These are phyloP conservation scores for Herpetomonas samuelpessoai DNA, from an alignment of 208 protist genomes.

Conservation along the genomic window DNA sequence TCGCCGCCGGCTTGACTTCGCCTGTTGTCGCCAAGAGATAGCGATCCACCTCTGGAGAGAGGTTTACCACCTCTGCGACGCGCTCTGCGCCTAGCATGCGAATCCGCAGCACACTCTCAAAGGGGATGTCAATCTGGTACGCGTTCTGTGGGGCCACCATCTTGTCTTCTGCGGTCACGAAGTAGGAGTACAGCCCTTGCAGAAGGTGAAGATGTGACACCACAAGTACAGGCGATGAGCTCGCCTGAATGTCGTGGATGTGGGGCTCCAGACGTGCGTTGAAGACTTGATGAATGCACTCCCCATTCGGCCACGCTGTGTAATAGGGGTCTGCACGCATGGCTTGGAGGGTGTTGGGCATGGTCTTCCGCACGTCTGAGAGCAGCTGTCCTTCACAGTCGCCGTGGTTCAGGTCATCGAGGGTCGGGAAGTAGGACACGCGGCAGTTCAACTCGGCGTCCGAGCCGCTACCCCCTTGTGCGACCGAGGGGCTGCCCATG, in stretches of 20 bases:
- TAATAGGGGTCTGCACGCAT: constrained; percentile 86
- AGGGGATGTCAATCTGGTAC: constrained; percentile 71
- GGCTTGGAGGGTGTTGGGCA: constrained; percentile 71
- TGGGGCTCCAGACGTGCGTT: constrained; percentile 84
- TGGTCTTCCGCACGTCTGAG: constrained; percentile 62
- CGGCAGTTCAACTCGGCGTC: constrained; percentile 44
- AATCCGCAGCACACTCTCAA: constrained; percentile 80
- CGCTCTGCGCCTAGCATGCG: constrained; percentile 57
- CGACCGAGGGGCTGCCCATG: not conserved
- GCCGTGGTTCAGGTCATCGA: constrained; percentile 87
- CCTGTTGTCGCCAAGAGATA: constrained; percentile 22
- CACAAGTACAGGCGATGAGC: constrained; percentile 67
- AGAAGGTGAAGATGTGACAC: constrained; percentile 78
- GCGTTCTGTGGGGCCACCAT: constrained; percentile 75
- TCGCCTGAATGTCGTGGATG: constrained; percentile 90
- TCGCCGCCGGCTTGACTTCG: not conserved
- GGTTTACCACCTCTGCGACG: constrained; percentile 64
- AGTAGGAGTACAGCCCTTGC: constrained; percentile 87
- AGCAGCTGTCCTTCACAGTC: constrained; percentile 83
- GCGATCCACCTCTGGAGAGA: constrained; percentile 49
- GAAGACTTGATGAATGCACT: constrained; percentile 88
- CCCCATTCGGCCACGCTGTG: constrained; percentile 85
- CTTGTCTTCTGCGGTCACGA: constrained; percentile 71
- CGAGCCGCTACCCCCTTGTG: not conserved
- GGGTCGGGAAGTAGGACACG: constrained; percentile 80